Percentiles rank a stretch among this genome's conserved stretches.
These are phyloP conservation scores for Bothriochloa decipiens DNA, from an alignment of 176 grass and related monocot genomes.

Conservation along the genomic window DNA sequence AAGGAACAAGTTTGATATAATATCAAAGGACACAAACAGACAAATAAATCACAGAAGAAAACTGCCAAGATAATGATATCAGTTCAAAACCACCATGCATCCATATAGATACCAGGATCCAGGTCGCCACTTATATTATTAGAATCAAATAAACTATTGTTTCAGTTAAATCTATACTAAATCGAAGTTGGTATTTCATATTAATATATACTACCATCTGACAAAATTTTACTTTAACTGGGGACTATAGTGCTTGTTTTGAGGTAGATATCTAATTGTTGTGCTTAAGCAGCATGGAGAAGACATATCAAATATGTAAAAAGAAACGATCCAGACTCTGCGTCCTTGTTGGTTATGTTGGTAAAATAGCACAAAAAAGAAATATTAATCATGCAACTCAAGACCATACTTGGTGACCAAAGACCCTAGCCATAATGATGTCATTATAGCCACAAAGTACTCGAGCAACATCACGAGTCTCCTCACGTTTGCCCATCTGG, in stretches of 20 bases:
- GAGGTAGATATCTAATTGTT: constrained; percentile 11
- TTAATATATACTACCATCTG: not conserved
- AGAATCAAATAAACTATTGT: constrained; percentile 13
- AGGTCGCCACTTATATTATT: not conserved
- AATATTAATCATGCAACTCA: constrained; percentile 22
- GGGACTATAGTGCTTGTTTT: not conserved
- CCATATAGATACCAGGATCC: not conserved
- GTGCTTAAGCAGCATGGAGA: constrained; percentile 1
- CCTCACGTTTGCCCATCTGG: constrained; percentile 97
- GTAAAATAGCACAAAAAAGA: not conserved
- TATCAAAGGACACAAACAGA: not conserved
- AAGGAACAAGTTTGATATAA: not conserved
- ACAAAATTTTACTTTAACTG: constrained; percentile 16
- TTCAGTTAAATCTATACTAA: constrained; percentile 18
- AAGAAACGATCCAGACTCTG: constrained; percentile 1
- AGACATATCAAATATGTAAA: constrained; percentile 6
- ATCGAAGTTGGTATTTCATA: not conserved
- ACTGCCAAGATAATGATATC: not conserved
- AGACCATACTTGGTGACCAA: constrained; percentile 68
- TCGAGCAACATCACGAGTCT: constrained; percentile 94
- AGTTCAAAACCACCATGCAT: not conserved
- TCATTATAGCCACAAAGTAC: constrained; percentile 96
- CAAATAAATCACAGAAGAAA: not conserved
- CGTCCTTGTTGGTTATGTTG: not conserved
- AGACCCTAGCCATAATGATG: constrained; percentile 94